phyloP scores from a whole-genome alignment of 306 rosid genomes.

The barrel medic (Medicago truncatula) region MtrunA17r5.0-ANR NC_053047.1:10072501-10073000 shows the following conservation, averaged over 20 bases:
- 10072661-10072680: background rate
- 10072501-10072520: background rate
- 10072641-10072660: background rate
- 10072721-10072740: background rate
- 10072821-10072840: constrained; percentile 97
- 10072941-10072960: background rate
- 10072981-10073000: background rate
- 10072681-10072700: too few relatives aligned
- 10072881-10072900: constrained; percentile 33
- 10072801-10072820: constrained; percentile 65
- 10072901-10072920: constrained; percentile 15
- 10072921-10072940: background rate
- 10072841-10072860: constrained; percentile 80
- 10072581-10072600: background rate
- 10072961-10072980: too few relatives aligned
- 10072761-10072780: background rate
- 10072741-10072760: background rate
- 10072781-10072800: background rate
- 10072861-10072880: constrained; percentile 73
- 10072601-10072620: background rate
- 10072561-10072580: background rate
- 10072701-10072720: too few relatives aligned
- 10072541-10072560: background rate
- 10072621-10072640: background rate
- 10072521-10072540: constrained; percentile 5